Percentiles rank a stretch among this genome's conserved stretches.
phyloP scores from a whole-genome alignment of 2,329 filamentous ascomycete genomes.

The Tolypocladium guangdongense region DNA sequence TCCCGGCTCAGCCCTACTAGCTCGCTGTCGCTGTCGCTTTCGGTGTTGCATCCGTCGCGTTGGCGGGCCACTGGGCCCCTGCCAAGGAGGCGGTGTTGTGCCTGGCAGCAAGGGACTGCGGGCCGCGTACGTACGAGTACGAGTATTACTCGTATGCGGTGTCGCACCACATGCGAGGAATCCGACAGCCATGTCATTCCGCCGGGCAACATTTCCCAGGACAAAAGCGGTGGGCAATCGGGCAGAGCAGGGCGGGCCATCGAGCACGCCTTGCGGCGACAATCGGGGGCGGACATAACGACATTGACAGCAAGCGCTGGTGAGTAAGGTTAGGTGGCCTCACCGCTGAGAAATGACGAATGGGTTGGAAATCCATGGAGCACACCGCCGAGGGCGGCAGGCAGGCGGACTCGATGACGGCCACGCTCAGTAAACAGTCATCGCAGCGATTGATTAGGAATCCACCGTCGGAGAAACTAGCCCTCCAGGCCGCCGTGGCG shows the following conservation, averaged over 20 bases:
- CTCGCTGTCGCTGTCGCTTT: background rate
- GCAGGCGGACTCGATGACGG: constrained; percentile 1
- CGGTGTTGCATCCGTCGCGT: background rate
- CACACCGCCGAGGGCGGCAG: background rate
- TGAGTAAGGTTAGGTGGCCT: background rate
- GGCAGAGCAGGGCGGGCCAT: background rate
- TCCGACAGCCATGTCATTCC: background rate
- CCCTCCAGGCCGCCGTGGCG: background rate
- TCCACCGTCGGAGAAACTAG: background rate
- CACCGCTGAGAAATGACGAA: constrained; percentile 5
- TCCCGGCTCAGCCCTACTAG: background rate
- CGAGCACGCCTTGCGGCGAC: background rate
- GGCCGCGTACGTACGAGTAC: too few species aligned
- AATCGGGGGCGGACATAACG: background rate
- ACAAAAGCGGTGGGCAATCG: background rate
- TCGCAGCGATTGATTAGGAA: constrained; percentile 1
- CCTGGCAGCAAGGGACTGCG: background rate
- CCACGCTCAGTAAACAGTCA: background rate
- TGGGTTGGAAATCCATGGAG: constrained; percentile 4
- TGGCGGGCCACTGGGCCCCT: background rate
- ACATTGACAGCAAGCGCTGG: background rate
- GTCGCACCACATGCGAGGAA: background rate
- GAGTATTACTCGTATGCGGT: background rate
- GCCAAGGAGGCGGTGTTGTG: background rate
- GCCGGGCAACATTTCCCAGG: background rate